Evolutionary conservation across 495 filamentous ascomycete genomes (phyloP), one percentile per base, ranked within the genome.

Genomic region (Margaritispora aquatica): DNA sequence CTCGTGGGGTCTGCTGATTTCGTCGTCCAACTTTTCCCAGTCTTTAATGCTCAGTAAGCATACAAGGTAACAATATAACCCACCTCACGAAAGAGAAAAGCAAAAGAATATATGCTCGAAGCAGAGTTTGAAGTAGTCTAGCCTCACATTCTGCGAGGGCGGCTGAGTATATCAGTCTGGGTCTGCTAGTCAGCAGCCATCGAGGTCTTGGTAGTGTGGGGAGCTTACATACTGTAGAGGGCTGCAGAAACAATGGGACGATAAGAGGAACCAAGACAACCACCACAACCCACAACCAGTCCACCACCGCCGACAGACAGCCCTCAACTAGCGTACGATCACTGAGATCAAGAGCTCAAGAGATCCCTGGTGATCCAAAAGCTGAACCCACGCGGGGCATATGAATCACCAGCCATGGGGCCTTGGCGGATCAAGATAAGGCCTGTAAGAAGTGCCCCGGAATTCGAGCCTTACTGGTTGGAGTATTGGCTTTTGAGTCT

Each of bases 311-410:
- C n/a, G n/a, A n/a, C n/a, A n/a, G n/a, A n/a, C n/a, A n/a, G n/a
- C n/a, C n/a, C n/a, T n/a, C n/a, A 34, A 15, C 38, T 44, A 44
- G 38, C 17, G 38, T 17, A 44, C 38, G 38, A 44, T 44, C 38
- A 44, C 3, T n/a, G n/a, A n/a, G n/a, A n/a, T n/a, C n/a, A n/a
- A n/a, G n/a, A n/a, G n/a, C n/a, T n/a, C n/a, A n/a, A n/a, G n/a
- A n/a, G n/a, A n/a, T n/a, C n/a, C n/a, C n/a, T n/a, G n/a, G n/a
- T n/a, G n/a, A n/a, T n/a, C n/a, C 3, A n/a, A 17, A 44, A 3
- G 38, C 38, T 44, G 38, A 44, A 15, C 51, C 51, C 51, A 54
- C 51, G 51, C 51, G 51, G 51, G 51, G 51, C 51, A 54, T 8
- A 7, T 29, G 3, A 54, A 27, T 21, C 24, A 31, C 24, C 51